Conservation (phyloP, 306 rosid species). For the Benincasa hispida region DNA sequence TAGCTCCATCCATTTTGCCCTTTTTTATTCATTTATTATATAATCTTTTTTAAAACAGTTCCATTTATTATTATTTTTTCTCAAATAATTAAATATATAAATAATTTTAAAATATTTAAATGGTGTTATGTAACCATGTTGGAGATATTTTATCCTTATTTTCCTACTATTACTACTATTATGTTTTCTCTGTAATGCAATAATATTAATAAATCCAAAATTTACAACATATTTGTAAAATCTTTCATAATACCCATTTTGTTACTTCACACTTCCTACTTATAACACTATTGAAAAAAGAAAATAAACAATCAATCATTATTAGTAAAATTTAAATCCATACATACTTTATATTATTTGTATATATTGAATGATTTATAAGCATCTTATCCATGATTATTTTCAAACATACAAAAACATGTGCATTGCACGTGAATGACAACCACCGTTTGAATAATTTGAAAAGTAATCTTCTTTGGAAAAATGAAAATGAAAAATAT, state of each 20-base stretch:
- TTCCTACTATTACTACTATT: background rate
- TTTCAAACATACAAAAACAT: background rate
- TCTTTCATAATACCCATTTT: background rate
- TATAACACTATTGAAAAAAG: background rate
- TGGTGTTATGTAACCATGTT: background rate
- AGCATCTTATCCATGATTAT: background rate
- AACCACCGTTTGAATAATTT: background rate
- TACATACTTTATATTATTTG: background rate
- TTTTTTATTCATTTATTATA: background rate
- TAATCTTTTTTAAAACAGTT: background rate
- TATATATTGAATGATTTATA: background rate
- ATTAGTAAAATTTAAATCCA: background rate
- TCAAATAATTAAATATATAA: background rate
- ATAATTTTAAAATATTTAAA: background rate
- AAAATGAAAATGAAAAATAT: background rate
- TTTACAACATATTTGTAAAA: background rate
- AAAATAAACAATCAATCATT: too few relatives aligned
- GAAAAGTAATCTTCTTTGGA: background rate
- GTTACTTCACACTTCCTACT: background rate
- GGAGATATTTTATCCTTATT: background rate
- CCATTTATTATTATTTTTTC: background rate
- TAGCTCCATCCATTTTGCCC: background rate
- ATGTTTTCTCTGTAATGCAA: too few relatives aligned
- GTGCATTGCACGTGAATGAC: background rate
- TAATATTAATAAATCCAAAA: too few relatives aligned